Percentiles rank a stretch among this genome's conserved stretches.
These are phyloP conservation scores for Hymenoscyphus repandus DNA, from an alignment of 2,329 filamentous ascomycete genomes.

Conservation along the genomic window DNA sequence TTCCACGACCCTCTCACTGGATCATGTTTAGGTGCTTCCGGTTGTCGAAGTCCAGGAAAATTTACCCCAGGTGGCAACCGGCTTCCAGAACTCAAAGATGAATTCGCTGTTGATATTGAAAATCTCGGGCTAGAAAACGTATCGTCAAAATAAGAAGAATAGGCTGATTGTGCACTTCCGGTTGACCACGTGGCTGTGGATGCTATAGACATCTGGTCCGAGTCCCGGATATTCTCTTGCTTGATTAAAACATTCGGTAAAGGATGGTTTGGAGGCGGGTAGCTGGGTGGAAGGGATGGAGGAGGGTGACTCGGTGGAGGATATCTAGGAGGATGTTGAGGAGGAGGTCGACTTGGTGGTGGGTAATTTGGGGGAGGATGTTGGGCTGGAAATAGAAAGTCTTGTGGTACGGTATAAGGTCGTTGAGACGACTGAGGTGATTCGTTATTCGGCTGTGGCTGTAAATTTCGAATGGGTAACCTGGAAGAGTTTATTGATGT, in stretches of 20 bases:
- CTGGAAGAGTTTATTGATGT: slow-evolving; percentile 3
- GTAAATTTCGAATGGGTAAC: slow-evolving; percentile 12
- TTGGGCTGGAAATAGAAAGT: slow-evolving; percentile 3
- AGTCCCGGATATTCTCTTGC: slow-evolving; percentile 3
- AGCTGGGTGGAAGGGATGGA: not conserved
- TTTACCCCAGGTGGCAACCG: not conserved
- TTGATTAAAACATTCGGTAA: not conserved
- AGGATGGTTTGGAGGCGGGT: not conserved
- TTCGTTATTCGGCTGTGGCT: slow-evolving; percentile 7
- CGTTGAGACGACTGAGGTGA: slow-evolving; percentile 1
- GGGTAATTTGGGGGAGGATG: not conserved
- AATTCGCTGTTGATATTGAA: slow-evolving; percentile 19
- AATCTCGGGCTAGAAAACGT: slow-evolving; percentile 15
- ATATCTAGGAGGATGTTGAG: not conserved
- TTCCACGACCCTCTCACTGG: slow-evolving; percentile 18
- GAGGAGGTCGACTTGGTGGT: not conserved
- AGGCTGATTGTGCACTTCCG: slow-evolving; percentile 12
- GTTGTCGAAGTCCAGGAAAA: not conserved
- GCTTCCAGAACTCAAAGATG: slow-evolving; percentile 16
- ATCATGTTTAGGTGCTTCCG: slow-evolving; percentile 19
- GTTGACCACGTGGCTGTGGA: slow-evolving; percentile 16
- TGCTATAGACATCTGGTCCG: slow-evolving; percentile 16
- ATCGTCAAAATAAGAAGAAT: slow-evolving; percentile 13
- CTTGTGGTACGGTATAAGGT: slow-evolving; percentile 2
- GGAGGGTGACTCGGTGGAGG: not conserved